phyloP scores from a whole-genome alignment of 306 rosid genomes.

The Cotoneaster glaucophyllus region DNA sequence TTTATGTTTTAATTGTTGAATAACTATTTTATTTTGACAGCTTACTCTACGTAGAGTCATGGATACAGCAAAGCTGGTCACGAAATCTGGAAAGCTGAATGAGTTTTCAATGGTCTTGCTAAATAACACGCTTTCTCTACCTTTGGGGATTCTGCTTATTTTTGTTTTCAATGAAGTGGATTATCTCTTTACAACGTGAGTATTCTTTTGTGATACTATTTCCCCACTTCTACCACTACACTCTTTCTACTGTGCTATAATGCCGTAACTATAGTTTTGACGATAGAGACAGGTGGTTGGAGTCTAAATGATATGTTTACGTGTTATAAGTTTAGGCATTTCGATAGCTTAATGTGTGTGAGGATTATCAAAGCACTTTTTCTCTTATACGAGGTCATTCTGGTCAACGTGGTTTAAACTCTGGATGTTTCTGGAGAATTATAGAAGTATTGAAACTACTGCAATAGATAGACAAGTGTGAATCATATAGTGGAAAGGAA shows the following conservation, averaged over 20 bases:
- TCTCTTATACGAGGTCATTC: neutral
- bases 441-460: neutral
- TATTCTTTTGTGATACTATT: neutral
- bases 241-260: neutral
- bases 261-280: neutral
- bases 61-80: conserved; percentile 88
- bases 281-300: neutral
- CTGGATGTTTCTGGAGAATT: neutral
- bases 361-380: neutral
- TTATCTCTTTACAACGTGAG: conserved; percentile 87
- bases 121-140: conserved; percentile 87
- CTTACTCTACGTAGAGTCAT: conserved; percentile 82
- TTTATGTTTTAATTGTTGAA: conserved; percentile 9
- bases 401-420: neutral
- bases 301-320: neutral
- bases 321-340: neutral
- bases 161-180: conserved; percentile 80
- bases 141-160: conserved; percentile 73
- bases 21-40: conserved; percentile 42
- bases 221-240: neutral
- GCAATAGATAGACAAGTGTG: neutral
- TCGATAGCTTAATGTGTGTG: neutral
- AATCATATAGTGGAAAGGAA: neutral
- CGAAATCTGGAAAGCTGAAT: conserved; percentile 85
- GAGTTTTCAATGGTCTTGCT: conserved; percentile 98